Base-by-base conservation (phyloP, 2,329 filamentous ascomycete species). In the Pyrenochaeta sp. region DNA sequence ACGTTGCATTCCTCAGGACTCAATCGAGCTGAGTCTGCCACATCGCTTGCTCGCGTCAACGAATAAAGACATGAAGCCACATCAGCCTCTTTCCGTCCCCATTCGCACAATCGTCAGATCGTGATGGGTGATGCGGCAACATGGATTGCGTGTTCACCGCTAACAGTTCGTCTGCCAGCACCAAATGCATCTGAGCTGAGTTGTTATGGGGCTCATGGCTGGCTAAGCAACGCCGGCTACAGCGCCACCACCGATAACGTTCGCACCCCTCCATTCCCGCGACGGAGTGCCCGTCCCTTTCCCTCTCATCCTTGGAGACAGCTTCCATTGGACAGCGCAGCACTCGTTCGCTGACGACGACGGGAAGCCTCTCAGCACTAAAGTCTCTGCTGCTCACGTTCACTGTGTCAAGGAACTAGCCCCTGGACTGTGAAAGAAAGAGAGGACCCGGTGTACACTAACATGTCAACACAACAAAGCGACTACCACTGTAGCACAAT, bases 211-310 rank as follows among this genome's bases (percentile, higher is more conserved):
- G 24, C 30, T 27, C 29, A 34, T 44, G 41, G 40, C 37, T 38
- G 32, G 41, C 44, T 46, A 44, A 49, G 44, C 41, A 35, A 39
- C 22, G 28, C 41, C 45, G 13, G 34, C 38, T 26, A 19, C 21
- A 23, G 26, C 45, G 45, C 49, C 31, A 50, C 41, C n/a, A 41
- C 35, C 37, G 40, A 53, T 43, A 41, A 31, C 39, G 31, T 42
- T 46, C 34, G 27, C 21, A 31, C n/a, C 35, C 32, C 40, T 36
- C 40, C 44, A 38, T 35, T n/a, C 20, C 17, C 30, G 24, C 23
- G 19, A 38, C 48, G 36, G 40, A 40, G 41, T 35, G 44, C 19
- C 50, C 53, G 41, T 41, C 34, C 28, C 18, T 22, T 46, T 17
- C 23, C 38, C 24, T 15, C 27, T 41, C 15, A 26, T 41, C 35